These are phyloP conservation scores for Nepenthes alata DNA, from an alignment of 179 eudicot species.

Conservation along the genomic window DNA sequence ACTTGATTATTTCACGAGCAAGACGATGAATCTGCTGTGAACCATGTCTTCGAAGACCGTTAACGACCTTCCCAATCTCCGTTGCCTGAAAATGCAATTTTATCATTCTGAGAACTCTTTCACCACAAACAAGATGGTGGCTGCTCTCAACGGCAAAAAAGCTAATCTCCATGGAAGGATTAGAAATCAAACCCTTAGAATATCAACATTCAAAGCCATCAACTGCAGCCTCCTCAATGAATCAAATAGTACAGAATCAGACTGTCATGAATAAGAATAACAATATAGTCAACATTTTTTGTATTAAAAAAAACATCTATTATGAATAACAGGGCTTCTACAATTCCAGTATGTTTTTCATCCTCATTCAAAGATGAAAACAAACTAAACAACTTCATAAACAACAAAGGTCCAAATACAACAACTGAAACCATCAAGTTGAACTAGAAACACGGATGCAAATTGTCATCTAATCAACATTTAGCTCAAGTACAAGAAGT, in stretches of 20 bases:
- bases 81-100: constrained; percentile 36
- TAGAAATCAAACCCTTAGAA: constrained; percentile 45
- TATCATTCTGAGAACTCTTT: too few relatives aligned
- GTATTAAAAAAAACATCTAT: too few relatives aligned
- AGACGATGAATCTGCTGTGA: constrained; percentile 45
- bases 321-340: too few relatives aligned
- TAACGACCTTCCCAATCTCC: constrained; percentile 67
- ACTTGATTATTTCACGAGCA: constrained; percentile 49
- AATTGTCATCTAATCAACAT: not conserved
- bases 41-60: constrained; percentile 36
- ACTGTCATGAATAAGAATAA: constrained; percentile 33
- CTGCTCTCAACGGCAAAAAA: too few relatives aligned
- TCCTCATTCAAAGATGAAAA: too few relatives aligned
- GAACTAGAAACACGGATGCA: not conserved
- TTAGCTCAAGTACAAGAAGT: not conserved
- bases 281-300: not conserved
- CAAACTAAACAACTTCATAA: too few relatives aligned
- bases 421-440: not conserved
- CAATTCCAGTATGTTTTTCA: too few relatives aligned
- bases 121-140: not conserved
- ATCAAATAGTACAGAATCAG: constrained; percentile 55
- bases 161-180: not conserved
- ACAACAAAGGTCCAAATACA: not conserved
- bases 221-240: constrained; percentile 75
- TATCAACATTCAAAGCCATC: constrained; percentile 66